Base-by-base conservation (phyloP, 495 filamentous ascomycete genomes). In the Neurospora sp. region DNA sequence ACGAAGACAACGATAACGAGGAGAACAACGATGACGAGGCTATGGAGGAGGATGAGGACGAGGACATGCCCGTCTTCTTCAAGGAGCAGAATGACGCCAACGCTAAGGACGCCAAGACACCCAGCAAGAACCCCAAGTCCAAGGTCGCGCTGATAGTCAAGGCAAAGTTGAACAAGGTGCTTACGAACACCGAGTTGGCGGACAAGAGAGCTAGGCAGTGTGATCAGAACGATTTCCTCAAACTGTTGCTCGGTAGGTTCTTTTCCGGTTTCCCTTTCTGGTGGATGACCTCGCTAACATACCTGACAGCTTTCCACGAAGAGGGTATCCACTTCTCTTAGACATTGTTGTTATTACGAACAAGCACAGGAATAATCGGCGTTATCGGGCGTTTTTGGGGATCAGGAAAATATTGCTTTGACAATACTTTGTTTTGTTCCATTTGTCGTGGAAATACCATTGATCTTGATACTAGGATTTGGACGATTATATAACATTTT, bases 251-350 rank as follows among this genome's bases (percentile, higher is more conserved):
- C 35, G 76, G 76, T 78, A 73, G 39, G 76, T 74, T 27, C 1
- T 12, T 6, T 3, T 47, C 18, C 12, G 1, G 12, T 22, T 27
- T 16, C 3, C 5, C n/a, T n/a, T 70, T 18, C 1, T 8, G 7
- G 69, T 8, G 85, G 88, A 35, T 10, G 4, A 18, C 27, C 27
- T 70, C 39, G 42, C 89, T 78, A 69, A 73, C 53, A 70, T 4
- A 5, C 27, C 27, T 22, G 12, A 59, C 47, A 77, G 40, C 79
- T 39, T 94, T 97, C 82, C 96, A 97, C 80, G 87, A 93, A 72
- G 93, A 97, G 78, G 93, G 93, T 18, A 95, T 97, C 73, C 94
- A 97, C 84, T 98, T 98, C 84, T 92, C 89, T 71, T 97, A 61
- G 53, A 35, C 53, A 35, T 4, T 35, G 27, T 35, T 61, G 14